A percentile compares a stretch with the other conserved stretches of the same genome.
Conservation (phyloP, 306 rosid species). For the Prunus persica region DNA sequence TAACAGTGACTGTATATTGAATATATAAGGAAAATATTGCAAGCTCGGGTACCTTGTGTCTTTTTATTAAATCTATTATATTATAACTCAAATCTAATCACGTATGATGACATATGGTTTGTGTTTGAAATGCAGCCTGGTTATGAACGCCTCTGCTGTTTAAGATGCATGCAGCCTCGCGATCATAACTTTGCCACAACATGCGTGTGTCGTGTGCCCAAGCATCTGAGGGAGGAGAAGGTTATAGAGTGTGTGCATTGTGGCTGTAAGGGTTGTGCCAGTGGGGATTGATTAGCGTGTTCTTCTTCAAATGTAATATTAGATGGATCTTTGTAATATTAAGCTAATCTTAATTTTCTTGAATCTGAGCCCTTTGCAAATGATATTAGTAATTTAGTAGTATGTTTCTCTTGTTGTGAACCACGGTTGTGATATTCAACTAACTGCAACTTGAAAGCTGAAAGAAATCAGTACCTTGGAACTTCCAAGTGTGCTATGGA, state of each 20-base stretch:
- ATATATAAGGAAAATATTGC: neutral
- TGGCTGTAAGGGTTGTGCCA: constrained; percentile 90
- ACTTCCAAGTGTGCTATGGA: neutral
- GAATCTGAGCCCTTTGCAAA: neutral
- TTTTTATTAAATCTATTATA: neutral
- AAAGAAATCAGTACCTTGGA: neutral
- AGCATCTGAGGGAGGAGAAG: constrained; percentile 85
- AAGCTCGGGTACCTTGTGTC: neutral
- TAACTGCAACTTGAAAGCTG: neutral
- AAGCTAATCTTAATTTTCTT: neutral
- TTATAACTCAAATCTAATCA: neutral
- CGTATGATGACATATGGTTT: neutral
- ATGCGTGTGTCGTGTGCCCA: constrained; percentile 87
- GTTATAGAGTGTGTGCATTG: constrained; percentile 88
- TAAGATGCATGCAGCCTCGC: constrained; percentile 89
- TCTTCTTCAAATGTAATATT: neutral
- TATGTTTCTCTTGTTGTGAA: neutral
- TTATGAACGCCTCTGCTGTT: constrained; percentile 83
- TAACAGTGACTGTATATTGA: neutral
- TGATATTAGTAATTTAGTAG: neutral
- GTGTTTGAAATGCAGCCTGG: constrained; percentile 62
- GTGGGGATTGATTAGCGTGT: constrained; percentile 56
- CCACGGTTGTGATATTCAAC: constrained; percentile 4
- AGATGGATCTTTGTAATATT: constrained; percentile 2
- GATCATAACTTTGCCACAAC: constrained; percentile 91